A percentile compares a stretch with the other conserved stretches of the same genome.
Evolutionary conservation across 805 yeast species (phyloP).

Genomic region (Teunomyces panamensis): DNA sequence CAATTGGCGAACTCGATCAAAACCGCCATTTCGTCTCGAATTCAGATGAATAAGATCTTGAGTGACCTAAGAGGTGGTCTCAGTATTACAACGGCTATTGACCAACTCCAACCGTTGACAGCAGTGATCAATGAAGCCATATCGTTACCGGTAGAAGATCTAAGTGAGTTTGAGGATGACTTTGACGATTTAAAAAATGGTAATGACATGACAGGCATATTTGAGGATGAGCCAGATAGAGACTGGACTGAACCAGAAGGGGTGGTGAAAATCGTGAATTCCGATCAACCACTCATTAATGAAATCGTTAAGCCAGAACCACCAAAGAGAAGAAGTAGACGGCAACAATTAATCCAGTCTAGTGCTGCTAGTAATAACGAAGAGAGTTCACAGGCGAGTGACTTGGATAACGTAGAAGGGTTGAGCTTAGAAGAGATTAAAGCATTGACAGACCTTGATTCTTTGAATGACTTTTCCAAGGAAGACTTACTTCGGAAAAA

Average conservation of each 20-base stretch:
- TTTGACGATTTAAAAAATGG: constrained; percentile 16
- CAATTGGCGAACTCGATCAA: constrained; percentile 30
- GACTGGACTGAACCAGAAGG: constrained; percentile 52
- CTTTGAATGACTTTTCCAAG: constrained; percentile 35
- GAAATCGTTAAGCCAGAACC: constrained; percentile 50
- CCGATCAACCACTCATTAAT: constrained; percentile 47
- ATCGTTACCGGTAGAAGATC: constrained; percentile 50
- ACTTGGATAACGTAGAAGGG: constrained; percentile 34
- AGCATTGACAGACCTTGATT: constrained; percentile 34
- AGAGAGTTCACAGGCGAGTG: constrained; percentile 19
- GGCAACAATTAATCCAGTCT: constrained; percentile 1
- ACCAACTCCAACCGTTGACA: constrained; percentile 47
- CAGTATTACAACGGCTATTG: constrained; percentile 50
- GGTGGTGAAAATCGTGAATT: constrained; percentile 46
- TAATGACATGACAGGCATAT: not conserved
- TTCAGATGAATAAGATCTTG: constrained; percentile 41
- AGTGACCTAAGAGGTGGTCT: constrained; percentile 45
- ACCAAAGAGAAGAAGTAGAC: constrained; percentile 1
- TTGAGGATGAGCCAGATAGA: constrained; percentile 14
- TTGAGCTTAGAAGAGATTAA: constrained; percentile 31
- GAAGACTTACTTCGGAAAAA: constrained; percentile 43
- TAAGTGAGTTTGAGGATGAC: constrained; percentile 24
- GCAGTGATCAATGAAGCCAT: constrained; percentile 46
- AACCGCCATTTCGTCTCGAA: constrained; percentile 38
- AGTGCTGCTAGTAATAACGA: constrained; percentile 4